phyloP scores from a whole-genome alignment of 208 protist genomes.

The Entamoeba nuttalli region DNA sequence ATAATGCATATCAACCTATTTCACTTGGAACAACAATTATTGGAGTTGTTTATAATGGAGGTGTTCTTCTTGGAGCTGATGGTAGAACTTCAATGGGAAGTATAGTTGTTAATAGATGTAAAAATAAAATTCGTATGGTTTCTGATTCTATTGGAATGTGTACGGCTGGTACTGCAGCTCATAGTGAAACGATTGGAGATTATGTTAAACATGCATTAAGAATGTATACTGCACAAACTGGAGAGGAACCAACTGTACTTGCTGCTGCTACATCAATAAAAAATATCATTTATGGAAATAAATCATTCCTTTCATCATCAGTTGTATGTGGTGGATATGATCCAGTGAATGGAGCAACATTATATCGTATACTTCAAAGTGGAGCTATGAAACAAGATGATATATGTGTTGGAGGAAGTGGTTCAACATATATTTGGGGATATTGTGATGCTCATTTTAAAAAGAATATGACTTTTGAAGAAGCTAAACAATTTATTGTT shows the following conservation, averaged over 20 bases:
- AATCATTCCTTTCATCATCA: constrained; percentile 74
- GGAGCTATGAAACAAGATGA: constrained; percentile 8
- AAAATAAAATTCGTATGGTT: constrained; percentile 87
- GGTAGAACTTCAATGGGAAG: neutral
- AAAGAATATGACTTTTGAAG: constrained; percentile 77
- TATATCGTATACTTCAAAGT: constrained; percentile 78
- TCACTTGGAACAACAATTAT: constrained; percentile 11
- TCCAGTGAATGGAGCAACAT: constrained; percentile 70
- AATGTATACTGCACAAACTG: constrained; percentile 65
- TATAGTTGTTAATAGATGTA: constrained; percentile 85
- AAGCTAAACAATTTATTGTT: constrained; percentile 59
- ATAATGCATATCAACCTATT: neutral
- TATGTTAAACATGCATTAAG: constrained; percentile 68
- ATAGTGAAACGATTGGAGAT: constrained; percentile 84
- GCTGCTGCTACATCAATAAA: constrained; percentile 81
- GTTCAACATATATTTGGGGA: constrained; percentile 91
- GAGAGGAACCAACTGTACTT: constrained; percentile 61
- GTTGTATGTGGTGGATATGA: constrained; percentile 92
- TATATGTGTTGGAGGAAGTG: constrained; percentile 46
- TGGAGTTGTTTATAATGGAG: neutral
- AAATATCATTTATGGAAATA: constrained; percentile 84
- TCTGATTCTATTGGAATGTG: constrained; percentile 83
- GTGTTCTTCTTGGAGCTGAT: constrained; percentile 8
- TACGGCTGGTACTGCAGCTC: constrained; percentile 86
- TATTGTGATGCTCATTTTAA: constrained; percentile 88